phyloP scores from a whole-genome alignment of 2,329 filamentous ascomycete genomes.

The Pseudogymnoascus sp. region DNA sequence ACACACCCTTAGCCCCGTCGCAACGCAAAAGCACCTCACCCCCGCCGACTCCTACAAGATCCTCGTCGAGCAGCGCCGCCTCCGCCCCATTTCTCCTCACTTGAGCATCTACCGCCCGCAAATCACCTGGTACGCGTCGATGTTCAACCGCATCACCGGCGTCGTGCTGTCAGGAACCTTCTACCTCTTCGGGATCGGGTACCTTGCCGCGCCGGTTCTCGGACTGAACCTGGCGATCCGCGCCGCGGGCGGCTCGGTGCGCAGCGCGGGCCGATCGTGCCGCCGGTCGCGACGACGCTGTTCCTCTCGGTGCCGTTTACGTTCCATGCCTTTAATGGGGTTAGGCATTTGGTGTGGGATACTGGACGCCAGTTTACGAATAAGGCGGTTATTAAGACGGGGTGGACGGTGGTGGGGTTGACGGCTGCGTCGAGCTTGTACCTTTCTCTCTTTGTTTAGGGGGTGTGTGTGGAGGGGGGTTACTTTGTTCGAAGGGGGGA shows the following conservation, averaged over 20 bases:
- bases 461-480: neutral
- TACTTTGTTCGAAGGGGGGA: neutral
- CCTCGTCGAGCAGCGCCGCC: conserved; percentile 60
- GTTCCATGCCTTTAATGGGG: conserved; percentile 62
- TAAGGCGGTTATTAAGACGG: conserved; percentile 56
- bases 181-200: conserved; percentile 61
- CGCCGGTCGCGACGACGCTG: conserved; percentile 55
- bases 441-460: conserved; percentile 25
- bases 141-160: conserved; percentile 60
- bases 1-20: conserved; percentile 36
- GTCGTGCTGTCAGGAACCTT: conserved; percentile 52
- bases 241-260: conserved; percentile 57
- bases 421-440: conserved; percentile 41
- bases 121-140: conserved; percentile 60
- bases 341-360: conserved; percentile 69
- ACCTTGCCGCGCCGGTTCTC: conserved; percentile 57
- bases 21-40: conserved; percentile 38
- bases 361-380: conserved; percentile 56
- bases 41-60: conserved; percentile 43
- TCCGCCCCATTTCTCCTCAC: conserved; percentile 63
- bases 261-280: conserved; percentile 53
- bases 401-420: conserved; percentile 56
- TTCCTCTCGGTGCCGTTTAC: conserved; percentile 58
- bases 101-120: conserved; percentile 65
- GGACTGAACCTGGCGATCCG: conserved; percentile 64